Conservation (phyloP, 1,284 basidiomycete genomes). For the Cryptococcus sp. region DNA sequence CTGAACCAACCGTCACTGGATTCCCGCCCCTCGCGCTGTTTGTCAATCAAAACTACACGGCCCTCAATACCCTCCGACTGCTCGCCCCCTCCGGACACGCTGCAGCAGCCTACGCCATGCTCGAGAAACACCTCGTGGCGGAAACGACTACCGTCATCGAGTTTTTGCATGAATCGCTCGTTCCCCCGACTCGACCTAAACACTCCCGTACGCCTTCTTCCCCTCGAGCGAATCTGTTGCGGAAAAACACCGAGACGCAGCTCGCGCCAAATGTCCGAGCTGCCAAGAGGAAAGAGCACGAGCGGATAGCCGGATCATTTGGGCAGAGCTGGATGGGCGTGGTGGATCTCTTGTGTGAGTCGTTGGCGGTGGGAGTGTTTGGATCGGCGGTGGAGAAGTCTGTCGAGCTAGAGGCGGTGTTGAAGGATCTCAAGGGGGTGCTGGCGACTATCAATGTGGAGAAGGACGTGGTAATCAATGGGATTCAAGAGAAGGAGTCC, state of each 20-base stretch:
- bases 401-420: neutral
- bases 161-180: no score
- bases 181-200: neutral
- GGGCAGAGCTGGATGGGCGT: neutral
- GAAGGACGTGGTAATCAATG: no score
- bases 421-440: neutral
- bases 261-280: slow-evolving; percentile 30
- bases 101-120: no score
- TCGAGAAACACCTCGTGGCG: no score
- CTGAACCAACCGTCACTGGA: slow-evolving; percentile 43
- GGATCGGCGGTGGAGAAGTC: neutral
- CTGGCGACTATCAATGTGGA: no score
- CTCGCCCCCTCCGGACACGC: slow-evolving; percentile 55
- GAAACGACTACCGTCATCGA: no score
- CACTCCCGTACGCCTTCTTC: slow-evolving; percentile 19
- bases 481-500: no score
- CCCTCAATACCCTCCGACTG: slow-evolving; percentile 74
- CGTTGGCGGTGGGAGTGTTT: neutral
- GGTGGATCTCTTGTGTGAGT: neutral
- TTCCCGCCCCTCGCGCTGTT: slow-evolving; percentile 72
- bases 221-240: slow-evolving; percentile 26
- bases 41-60: slow-evolving; percentile 66
- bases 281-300: slow-evolving; percentile 41
- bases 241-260: slow-evolving; percentile 30
- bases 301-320: slow-evolving; percentile 41